Base-by-base conservation (phyloP, 768 basidiomycete species). In the Termitomyces sp. region DNA sequence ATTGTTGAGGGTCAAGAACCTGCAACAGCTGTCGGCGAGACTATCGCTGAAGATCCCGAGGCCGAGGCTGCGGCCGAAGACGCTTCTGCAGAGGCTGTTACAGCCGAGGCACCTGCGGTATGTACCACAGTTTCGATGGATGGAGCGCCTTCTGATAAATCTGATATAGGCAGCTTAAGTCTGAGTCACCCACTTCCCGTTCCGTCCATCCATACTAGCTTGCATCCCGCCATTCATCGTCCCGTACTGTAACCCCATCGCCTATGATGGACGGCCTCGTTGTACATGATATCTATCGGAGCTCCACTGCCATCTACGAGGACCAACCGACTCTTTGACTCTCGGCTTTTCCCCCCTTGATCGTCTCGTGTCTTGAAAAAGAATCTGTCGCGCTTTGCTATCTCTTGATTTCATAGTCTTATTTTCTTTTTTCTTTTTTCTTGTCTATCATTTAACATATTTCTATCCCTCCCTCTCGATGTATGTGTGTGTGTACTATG, bases 1-100 rank as follows among this genome's bases (percentile, higher is more conserved):
- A 22, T 46, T 73, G 74, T 68, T 43, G 78, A 74, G 53, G 74
- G 68, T 26, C 71, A 72, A 58, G 76, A 70, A 57, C 70, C 74
- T 27, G 72, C 74, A 32, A 61, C 32, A 34, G 20, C 69, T 34
- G 70, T 71, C 39, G 68, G 63, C 22, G 79, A 78, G 58, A 76
- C 83, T 20, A 87, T 87, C 59, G 76, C 72, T 29, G 84, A 86
- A 64, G 83, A 85, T 52, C 77, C 79, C 12, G 77, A 78, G 58
- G 72, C 72, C 48, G 79, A 78, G 46, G 75, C 71, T 44, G 71
- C 63, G 5, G 65, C 64, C 34, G 61, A 59, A 43, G 59, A 42
- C 29, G 37, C 56, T 41, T 24, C 63, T 14, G 32, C 22, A 20
- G 43, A 51, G n/a, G 36, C n/a, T 14, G 26, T 20, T 51, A 36